Percentiles rank a stretch among this genome's conserved stretches.
Evolutionary conservation across 2,329 filamentous ascomycete species (phyloP).

Genomic region (Aureobasidium sp.): DNA sequence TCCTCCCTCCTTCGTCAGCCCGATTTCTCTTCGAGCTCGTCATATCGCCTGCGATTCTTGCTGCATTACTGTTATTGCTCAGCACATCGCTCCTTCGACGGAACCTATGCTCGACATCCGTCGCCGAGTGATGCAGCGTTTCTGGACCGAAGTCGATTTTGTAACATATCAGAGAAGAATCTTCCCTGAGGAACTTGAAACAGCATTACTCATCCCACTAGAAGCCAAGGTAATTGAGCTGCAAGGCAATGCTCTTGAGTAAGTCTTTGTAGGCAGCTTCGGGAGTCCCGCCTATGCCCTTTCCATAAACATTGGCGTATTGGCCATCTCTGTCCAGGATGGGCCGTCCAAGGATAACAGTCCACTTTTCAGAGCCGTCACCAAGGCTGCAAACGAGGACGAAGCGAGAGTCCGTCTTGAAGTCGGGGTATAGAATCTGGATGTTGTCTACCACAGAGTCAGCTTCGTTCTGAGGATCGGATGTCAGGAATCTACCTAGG

Average conservation of each 20-base stretch:
- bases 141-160: no score
- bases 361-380: not conserved
- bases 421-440: not conserved
- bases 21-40: no score
- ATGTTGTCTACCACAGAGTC: not conserved
- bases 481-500: not conserved
- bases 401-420: not conserved
- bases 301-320: no score
- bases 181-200: no score
- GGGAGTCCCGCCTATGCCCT: not conserved
- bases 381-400: not conserved
- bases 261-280: not conserved
- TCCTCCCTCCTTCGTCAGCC: no score
- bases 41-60: no score
- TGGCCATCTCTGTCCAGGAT: no score
- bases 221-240: not conserved
- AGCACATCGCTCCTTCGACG: no score
- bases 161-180: no score
- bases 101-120: no score
- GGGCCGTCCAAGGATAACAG: not conserved
- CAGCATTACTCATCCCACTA: not conserved
- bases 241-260: not conserved
- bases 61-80: not conserved
- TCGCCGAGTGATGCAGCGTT: no score
- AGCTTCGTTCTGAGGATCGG: not conserved